These are phyloP conservation scores for Cordyceps cateniannulata DNA, from an alignment of 2,329 filamentous ascomycete species.

Conservation along the genomic window DNA sequence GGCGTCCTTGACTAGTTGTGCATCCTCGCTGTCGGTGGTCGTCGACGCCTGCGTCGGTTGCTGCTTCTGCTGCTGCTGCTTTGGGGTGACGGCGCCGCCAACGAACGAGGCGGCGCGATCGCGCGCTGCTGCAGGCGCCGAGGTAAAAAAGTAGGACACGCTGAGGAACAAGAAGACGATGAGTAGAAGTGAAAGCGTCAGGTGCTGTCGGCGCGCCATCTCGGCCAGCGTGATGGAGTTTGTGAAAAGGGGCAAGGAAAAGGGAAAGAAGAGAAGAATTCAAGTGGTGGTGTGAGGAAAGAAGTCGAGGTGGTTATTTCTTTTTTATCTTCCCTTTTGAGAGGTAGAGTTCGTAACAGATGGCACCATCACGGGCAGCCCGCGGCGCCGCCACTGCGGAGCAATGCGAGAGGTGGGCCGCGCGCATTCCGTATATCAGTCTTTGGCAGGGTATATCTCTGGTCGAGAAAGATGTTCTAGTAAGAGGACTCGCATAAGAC, in stretches of 20 bases:
- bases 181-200: constrained; percentile 48
- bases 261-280: not conserved
- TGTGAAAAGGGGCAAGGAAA: not conserved
- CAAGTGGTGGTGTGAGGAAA: not conserved
- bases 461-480: no score
- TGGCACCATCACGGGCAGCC: not conserved
- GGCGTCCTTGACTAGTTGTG: constrained; percentile 21
- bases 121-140: constrained; percentile 15
- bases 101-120: not conserved
- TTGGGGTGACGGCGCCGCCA: not conserved
- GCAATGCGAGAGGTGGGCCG: not conserved
- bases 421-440: not conserved
- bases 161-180: constrained; percentile 50
- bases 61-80: not conserved
- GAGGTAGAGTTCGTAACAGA: not conserved
- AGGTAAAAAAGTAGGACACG: constrained; percentile 48
- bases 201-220: constrained; percentile 49
- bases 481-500: no score
- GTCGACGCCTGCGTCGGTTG: not conserved
- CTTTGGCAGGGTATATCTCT: no score
- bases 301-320: not conserved
- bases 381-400: not conserved
- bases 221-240: constrained; percentile 7
- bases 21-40: not conserved
- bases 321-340: not conserved